Base-by-base conservation (phyloP, 169 alveolate genomes). In the Blepharisma undulans region DNA sequence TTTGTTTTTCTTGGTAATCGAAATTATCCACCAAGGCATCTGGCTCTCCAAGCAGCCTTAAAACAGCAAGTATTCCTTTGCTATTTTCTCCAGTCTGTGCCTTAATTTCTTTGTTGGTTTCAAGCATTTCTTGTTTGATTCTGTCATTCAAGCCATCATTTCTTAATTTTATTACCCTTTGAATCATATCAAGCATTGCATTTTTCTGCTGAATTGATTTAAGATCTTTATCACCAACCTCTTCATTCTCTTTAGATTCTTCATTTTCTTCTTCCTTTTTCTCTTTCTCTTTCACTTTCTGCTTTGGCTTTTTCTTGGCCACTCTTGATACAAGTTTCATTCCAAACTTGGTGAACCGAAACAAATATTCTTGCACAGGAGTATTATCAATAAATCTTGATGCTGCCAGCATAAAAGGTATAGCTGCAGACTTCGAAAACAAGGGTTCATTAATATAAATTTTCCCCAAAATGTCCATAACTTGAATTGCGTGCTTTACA, bases 381-480 rank as follows among this genome's bases (percentile, higher is more conserved):
- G 87, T 84, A 74, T 85, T 86, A 6, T 93, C 92, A 0, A 92
- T 91, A 85, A 91, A 94, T 72, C 95, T 93, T 6, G 93, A 72
- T 34, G 93, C 92, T 3, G 95, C 78, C 5, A 89, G 85, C 30
- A 95, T 87, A 36, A 96, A 92, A 10, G 95, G 94, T 18, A 92
- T 93, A 0, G 92, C 84, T 10, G 97, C 94, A 12, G 96, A 88
- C 7, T 95, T 84, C 14, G 96, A 88, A 88, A 90, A 94, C n/a
- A 80, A 66, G 12, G 92, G 84, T 59, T 95, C 96, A 84, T 95
- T 92, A 32, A 96, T 77, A 88, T 93, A 97, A 27, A 96, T 93
- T 92, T 96, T 96, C 0, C 97, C 98, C 48, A 95, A 87, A 18
- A 97, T 66, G 92, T 97, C 98, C 33, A 96, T 77, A 48, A 95